These are phyloP conservation scores for Gossypium mustelinum DNA, from an alignment of 345 rosid genomes.

Conservation along the genomic window DNA sequence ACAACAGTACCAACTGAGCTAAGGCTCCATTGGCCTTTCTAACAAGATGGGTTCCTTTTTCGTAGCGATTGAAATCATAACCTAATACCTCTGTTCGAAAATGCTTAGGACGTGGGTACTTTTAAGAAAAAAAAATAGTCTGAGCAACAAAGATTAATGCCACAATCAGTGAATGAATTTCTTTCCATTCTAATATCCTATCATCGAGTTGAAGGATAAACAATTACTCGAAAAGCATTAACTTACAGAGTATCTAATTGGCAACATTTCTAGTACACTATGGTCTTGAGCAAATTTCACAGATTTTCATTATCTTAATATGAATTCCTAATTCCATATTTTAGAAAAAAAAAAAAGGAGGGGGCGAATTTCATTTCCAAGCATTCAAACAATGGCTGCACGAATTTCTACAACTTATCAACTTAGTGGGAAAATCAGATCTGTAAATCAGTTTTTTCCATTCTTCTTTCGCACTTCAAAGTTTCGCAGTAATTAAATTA, in stretches of 20 bases:
- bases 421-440: not conserved
- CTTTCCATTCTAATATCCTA: not conserved
- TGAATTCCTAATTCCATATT: not conserved
- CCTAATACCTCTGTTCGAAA: not conserved
- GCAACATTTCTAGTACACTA: not conserved
- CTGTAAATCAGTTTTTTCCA: not conserved
- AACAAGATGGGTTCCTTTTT: too few relatives aligned
- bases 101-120: not conserved
- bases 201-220: not conserved
- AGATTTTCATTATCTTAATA: not conserved
- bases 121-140: not conserved
- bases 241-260: not conserved
- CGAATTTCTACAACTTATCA: not conserved
- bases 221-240: not conserved
- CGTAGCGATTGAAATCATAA: too few relatives aligned
- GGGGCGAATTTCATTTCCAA: not conserved
- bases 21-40: too few relatives aligned
- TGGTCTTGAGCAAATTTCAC: not conserved
- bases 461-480: not conserved
- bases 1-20: too few relatives aligned
- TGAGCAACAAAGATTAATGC: not conserved
- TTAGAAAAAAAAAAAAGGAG: not conserved
- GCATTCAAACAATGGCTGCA: conserved; percentile 7
- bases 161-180: not conserved
- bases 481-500: not conserved